These are phyloP conservation scores for Spinellus fusiger DNA, from an alignment of 192 early-diverging fungal genomes.

Conservation along the genomic window DNA sequence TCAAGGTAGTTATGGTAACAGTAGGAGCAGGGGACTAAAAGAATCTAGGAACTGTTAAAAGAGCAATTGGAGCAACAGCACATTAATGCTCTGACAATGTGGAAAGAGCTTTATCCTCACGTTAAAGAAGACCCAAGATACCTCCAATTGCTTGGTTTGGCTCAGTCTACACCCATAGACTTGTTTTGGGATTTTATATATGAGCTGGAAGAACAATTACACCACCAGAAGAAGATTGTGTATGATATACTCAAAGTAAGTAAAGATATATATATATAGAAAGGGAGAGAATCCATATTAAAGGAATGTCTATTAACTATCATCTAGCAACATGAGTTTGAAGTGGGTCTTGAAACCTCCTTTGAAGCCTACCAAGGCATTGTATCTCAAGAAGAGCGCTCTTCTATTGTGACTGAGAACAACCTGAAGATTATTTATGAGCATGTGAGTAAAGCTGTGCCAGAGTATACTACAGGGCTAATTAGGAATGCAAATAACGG, in stretches of 20 bases:
- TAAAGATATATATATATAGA: conserved; percentile 7
- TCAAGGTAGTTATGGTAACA: conserved; percentile 36
- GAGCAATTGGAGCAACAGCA: conserved; percentile 50
- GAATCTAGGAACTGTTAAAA: conserved; percentile 52
- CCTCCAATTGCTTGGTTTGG: conserved; percentile 64
- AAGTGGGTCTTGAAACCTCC: conserved; percentile 39
- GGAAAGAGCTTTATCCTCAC: conserved; percentile 79
- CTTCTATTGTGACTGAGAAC: conserved; percentile 16
- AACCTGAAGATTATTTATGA: conserved; percentile 46
- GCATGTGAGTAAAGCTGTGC: conserved; percentile 42
- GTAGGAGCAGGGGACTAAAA: too few species aligned
- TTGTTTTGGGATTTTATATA: conserved; percentile 91
- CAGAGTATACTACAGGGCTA: too few species aligned
- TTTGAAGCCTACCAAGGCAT: conserved; percentile 33
- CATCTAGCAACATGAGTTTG: conserved; percentile 36
- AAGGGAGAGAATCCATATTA: background rate
- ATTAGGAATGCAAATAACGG: conserved; percentile 19
- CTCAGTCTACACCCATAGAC: conserved; percentile 83
- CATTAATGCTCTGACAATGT: conserved; percentile 69
- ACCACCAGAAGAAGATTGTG: conserved; percentile 61
- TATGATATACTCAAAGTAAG: conserved; percentile 57
- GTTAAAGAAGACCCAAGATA: conserved; percentile 70
- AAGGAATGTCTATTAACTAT: background rate
- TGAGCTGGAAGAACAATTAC: conserved; percentile 69
- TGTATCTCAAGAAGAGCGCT: conserved; percentile 29